Percentiles rank a stretch among this genome's conserved stretches.
Evolutionary conservation across 192 early-diverging fungal species (phyloP).

Genomic region (Podila epicladia): DNA sequence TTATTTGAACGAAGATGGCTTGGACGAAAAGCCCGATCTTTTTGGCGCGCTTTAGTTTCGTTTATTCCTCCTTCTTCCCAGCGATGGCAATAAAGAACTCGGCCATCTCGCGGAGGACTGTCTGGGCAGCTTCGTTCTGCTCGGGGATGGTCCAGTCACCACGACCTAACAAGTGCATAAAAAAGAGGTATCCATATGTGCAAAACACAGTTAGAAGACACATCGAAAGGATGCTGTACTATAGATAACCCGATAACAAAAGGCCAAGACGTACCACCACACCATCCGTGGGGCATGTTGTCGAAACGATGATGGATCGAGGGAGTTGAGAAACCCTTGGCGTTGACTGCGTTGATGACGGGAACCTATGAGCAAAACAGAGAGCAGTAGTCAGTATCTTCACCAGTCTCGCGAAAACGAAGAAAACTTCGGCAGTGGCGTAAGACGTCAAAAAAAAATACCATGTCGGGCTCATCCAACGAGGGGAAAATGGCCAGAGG

Average conservation of each 20-base stretch:
- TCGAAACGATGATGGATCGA: slow-evolving; percentile 15
- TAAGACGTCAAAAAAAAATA: not conserved
- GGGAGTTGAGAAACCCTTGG: slow-evolving; percentile 4
- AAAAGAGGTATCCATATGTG: not conserved
- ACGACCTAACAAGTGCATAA: slow-evolving; percentile 2
- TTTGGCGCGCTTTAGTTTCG: not conserved
- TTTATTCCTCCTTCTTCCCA: slow-evolving; percentile 5
- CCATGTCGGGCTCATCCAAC: slow-evolving; percentile 22
- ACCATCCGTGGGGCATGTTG: slow-evolving; percentile 16
- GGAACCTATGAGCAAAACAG: not conserved
- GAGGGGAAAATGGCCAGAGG: slow-evolving; percentile 15
- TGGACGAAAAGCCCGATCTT: not conserved
- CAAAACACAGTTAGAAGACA: not conserved
- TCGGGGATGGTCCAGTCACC: slow-evolving; percentile 24
- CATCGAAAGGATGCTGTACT: no score
- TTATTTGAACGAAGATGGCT: not conserved
- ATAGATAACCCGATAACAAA: not conserved
- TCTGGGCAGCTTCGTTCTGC: slow-evolving; percentile 14
- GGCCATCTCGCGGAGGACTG: slow-evolving; percentile 9
- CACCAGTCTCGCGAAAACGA: no score
- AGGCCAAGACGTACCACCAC: not conserved
- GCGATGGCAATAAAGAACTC: slow-evolving; percentile 12
- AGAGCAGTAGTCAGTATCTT: not conserved
- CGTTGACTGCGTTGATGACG: slow-evolving; percentile 4
- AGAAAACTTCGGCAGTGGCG: no score